Base-by-base conservation (phyloP, 345 rosid species). In the Microthlaspi erraticum region DNA sequence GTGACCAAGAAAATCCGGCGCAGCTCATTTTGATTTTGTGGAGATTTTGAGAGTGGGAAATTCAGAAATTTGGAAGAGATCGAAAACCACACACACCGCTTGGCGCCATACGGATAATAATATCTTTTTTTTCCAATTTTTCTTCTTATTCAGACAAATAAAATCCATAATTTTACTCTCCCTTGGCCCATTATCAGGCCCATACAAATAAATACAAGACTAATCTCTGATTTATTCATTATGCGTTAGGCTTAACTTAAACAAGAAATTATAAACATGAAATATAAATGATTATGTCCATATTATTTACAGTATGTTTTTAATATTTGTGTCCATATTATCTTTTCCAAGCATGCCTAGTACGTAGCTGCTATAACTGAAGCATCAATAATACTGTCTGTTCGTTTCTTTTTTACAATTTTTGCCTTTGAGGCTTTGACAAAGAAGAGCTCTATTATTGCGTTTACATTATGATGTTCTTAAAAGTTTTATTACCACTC, bases 1-100 rank as follows among this genome's bases (percentile, higher is more conserved):
- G 72, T 60, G 77, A 77, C 75, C 81, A 71, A n/a, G 82, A 71
- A 68, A 68, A 76, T 56, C 60, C 74, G 32, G 50, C 17, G 50
- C 57, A 60, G 18, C 58, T 45, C 67, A 69, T 63, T 56, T 56
- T 10, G 55, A 29, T 7, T 12, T 38, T 20, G 31, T 32, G 42
- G 20, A 50, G 45, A 33, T 59, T 44, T 43, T 14, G 13, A 12
- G 60, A 48, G 29, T 2, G 11, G 11, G 29, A 52, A 32, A 34
- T 20, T 34, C 19, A 33, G 37, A 29, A 20, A 17, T 42, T 45
- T 7, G 39, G 13, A 33, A 54, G 54, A 76, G 38, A 55, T 49
- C 18, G 67, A 59, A 64, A 71, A 71, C 77, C 71, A 64, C 71
- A 63, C 80, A 75, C 9, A 14, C 49, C 37, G 26, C 66, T 76